Evolutionary conservation across 225 moss, liverwort and hornwort species (phyloP), one percentile per base, ranked within the genome.

Genomic region (Climacium dendroides): DNA sequence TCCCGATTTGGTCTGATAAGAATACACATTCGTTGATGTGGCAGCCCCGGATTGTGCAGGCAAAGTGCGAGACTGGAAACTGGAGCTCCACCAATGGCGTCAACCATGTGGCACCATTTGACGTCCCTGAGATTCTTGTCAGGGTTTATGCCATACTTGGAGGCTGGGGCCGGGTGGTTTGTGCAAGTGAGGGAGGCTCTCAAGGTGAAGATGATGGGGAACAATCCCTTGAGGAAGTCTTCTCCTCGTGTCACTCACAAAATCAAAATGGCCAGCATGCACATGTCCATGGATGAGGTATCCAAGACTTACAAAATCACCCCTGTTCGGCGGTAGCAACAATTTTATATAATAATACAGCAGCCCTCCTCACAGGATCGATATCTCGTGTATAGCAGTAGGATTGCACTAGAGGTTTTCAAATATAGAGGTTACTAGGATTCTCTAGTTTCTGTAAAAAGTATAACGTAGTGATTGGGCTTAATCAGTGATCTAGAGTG

Each of bases 241-340:
- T 74, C 93, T 79, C 90, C 90, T 43, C 93, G 55, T 9, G 86
- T 92, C 82, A 90, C 89, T 12, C 93, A 93, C 76, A 92, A 92
- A 84, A 93, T 93, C 86, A 92, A 92, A 89, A 93, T 93, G 93
- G 90, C 92, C 72, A 93, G 93, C 81, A 81, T 89, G 81, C 92
- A 74, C 45, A 86, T 93, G 90, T 89, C 92, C 74, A 91, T 93
- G 92, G 93, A 92, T 22, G 90, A 92, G 82, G 90, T 92, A 28
- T 88, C 90, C 39, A 92, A 88, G 88, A 89, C 88, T 7, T 93
- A 92, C 89, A 93, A 93, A 88, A 93, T 92, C 43, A 92, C 93
- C 17, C 88, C 93, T 12, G 89, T 89, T 41, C 89, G 93, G 37
- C 90, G 87, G 89, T 87, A 87, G 63, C 79, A 62, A 65, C 73